Percentiles rank a stretch among this genome's conserved stretches.
phyloP scores from a whole-genome alignment of 441 rosid species.

The Aquilaria agallochum region DNA sequence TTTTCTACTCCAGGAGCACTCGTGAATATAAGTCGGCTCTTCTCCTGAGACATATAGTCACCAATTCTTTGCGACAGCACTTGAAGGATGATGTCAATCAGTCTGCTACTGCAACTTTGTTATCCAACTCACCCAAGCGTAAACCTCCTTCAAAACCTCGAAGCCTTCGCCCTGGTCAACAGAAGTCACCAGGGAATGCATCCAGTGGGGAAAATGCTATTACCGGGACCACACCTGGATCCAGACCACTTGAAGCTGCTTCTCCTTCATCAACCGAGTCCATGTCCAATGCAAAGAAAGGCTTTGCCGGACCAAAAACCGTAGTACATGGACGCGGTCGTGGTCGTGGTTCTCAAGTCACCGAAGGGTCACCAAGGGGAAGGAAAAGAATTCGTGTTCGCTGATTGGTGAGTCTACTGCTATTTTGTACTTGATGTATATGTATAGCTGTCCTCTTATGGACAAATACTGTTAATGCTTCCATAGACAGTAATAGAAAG shows the following conservation, averaged over 20 bases:
- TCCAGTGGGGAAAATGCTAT: slow-evolving; percentile 18
- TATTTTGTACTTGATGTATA: neutral
- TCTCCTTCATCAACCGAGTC: slow-evolving; percentile 41
- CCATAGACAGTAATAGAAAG: too few species aligned
- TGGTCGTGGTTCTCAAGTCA: slow-evolving; percentile 13
- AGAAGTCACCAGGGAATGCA: slow-evolving; percentile 17
- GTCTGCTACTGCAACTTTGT: slow-evolving; percentile 20
- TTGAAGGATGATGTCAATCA: slow-evolving; percentile 33
- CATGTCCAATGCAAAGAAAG: slow-evolving; percentile 31
- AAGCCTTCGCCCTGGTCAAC: slow-evolving; percentile 20
- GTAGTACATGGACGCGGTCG: slow-evolving; percentile 22
- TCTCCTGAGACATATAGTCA: slow-evolving; percentile 54
- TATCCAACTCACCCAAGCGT: slow-evolving; percentile 11
- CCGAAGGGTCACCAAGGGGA: slow-evolving; percentile 29
- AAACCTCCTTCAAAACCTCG: slow-evolving; percentile 38
- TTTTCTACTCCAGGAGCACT: slow-evolving; percentile 76
- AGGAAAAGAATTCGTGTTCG: slow-evolving; percentile 35
- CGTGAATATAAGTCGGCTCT: slow-evolving; percentile 79
- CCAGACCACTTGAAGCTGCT: slow-evolving; percentile 25
- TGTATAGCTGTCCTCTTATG: too few species aligned
- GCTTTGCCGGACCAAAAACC: slow-evolving; percentile 25
- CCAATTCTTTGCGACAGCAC: slow-evolving; percentile 40
- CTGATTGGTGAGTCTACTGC: slow-evolving; percentile 20
- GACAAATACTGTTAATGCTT: too few species aligned
- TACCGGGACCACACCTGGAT: slow-evolving; percentile 24